phyloP scores from a whole-genome alignment of 2,329 filamentous ascomycete genomes.

The Colletotrichum sublineola region DNA sequence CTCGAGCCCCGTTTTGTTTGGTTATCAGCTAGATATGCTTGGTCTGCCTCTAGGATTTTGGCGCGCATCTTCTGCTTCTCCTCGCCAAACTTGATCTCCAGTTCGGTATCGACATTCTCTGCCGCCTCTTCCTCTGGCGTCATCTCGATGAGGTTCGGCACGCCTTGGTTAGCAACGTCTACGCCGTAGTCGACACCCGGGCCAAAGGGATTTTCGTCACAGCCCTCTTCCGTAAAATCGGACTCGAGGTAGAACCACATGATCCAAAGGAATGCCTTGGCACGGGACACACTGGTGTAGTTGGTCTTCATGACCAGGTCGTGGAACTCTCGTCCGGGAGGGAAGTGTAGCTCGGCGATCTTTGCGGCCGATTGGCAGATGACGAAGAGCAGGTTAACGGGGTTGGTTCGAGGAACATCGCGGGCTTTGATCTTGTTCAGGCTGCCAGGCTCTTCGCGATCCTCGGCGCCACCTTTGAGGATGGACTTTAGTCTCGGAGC shows the following conservation, averaged over 20 bases:
- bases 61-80: conserved; percentile 81
- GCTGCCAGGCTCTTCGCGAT: conserved; percentile 84
- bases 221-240: conserved; percentile 90
- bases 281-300: conserved; percentile 84
- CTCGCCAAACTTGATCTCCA: conserved; percentile 78
- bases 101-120: conserved; percentile 81
- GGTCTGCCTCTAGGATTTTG: conserved; percentile 81
- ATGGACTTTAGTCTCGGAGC: conserved; percentile 97
- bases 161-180: conserved; percentile 75
- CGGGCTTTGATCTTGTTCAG: conserved; percentile 83
- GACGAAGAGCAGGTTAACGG: conserved; percentile 96
- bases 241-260: conserved; percentile 99
- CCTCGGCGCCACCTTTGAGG: conserved; percentile 94
- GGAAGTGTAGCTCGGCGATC: conserved; percentile 93
- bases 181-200: conserved; percentile 74
- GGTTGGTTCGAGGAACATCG: conserved; percentile 83
- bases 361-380: conserved; percentile 91
- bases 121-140: conserved; percentile 72
- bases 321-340: conserved; percentile 88
- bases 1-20: conserved; percentile 69
- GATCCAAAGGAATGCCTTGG: conserved; percentile 92
- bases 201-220: conserved; percentile 92
- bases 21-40: conserved; percentile 74
- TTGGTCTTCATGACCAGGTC: conserved; percentile 94
- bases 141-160: conserved; percentile 76